Percentiles rank a stretch among this genome's conserved stretches.
phyloP scores from a whole-genome alignment of 73 alveolate species.

The Paramecium sonneborni region DNA sequence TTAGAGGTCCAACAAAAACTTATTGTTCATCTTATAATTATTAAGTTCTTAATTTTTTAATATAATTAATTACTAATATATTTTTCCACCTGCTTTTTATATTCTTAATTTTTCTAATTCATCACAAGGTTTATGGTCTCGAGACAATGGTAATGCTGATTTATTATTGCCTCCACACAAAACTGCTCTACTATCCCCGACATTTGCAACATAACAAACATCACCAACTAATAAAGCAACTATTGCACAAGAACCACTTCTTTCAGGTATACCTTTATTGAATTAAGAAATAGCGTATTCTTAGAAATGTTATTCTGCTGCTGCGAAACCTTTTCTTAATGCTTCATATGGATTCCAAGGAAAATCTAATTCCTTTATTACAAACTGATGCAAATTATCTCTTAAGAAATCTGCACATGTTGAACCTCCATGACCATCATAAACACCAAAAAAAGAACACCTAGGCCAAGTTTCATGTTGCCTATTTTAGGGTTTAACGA shows the following conservation, averaged over 20 bases:
- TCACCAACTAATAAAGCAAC: slow-evolving; percentile 90
- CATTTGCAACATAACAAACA: slow-evolving; percentile 93
- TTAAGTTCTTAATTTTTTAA: not conserved
- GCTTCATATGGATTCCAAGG: slow-evolving; percentile 97
- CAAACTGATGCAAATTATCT: slow-evolving; percentile 94
- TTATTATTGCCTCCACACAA: slow-evolving; percentile 87
- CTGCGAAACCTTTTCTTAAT: slow-evolving; percentile 91
- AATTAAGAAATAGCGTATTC: slow-evolving; percentile 72
- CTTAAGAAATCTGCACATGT: slow-evolving; percentile 95
- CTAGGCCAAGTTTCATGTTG: slow-evolving; percentile 92
- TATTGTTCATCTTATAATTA: not conserved
- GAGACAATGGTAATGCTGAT: slow-evolving; percentile 82
- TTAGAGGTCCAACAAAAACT: slow-evolving; percentile 87
- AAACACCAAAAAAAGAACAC: slow-evolving; percentile 97
- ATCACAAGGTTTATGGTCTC: slow-evolving; percentile 98
- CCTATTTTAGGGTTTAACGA: slow-evolving; percentile 79
- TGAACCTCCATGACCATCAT: slow-evolving; percentile 98
- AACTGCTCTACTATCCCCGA: slow-evolving; percentile 98
- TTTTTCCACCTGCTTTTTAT: slow-evolving; percentile 95
- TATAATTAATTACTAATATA: slow-evolving; percentile 67
- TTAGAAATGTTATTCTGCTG: slow-evolving; percentile 88
- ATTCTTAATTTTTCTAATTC: slow-evolving; percentile 93
- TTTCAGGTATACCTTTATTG: slow-evolving; percentile 72
- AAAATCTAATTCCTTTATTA: slow-evolving; percentile 88
- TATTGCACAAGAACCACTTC: slow-evolving; percentile 97